phyloP scores from a whole-genome alignment of 1,284 basidiomycete species.

The Apiotrichum mycotoxinovorans region DNA sequence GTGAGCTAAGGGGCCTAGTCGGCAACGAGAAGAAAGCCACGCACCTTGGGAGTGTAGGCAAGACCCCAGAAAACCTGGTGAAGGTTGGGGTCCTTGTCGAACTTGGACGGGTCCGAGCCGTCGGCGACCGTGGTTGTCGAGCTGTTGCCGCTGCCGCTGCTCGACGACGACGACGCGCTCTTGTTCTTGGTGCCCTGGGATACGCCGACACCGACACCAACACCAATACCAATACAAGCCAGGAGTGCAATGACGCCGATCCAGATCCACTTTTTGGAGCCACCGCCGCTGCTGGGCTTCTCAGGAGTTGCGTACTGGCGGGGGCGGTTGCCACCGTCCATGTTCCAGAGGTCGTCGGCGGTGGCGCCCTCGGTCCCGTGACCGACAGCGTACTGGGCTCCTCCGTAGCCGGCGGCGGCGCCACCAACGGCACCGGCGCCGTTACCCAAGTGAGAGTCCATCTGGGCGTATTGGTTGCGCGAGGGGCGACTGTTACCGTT shows the following conservation, averaged over 20 bases:
- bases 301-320: neutral
- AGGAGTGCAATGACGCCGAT: constrained; percentile 23
- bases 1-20: neutral
- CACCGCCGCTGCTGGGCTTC: neutral
- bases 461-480: constrained; percentile 5
- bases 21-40: neutral
- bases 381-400: constrained; percentile 1
- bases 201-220: constrained; percentile 31
- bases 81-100: constrained; percentile 60
- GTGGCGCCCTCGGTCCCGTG: constrained; percentile 3
- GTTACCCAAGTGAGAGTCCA: neutral
- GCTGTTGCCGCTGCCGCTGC: neutral
- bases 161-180: neutral
- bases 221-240: constrained; percentile 20
- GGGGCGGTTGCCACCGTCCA: constrained; percentile 14
- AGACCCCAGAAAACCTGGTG: constrained; percentile 66
- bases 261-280: constrained; percentile 24
- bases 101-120: constrained; percentile 60
- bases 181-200: constrained; percentile 26
- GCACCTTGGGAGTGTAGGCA: constrained; percentile 64
- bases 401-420: constrained; percentile 2
- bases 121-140: constrained; percentile 9
- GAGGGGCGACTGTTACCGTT: neutral
- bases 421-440: constrained; percentile 6
- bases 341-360: constrained; percentile 19